These are phyloP conservation scores for Alternaria postmessia DNA, from an alignment of 2,329 filamentous ascomycete genomes.

Conservation along the genomic window DNA sequence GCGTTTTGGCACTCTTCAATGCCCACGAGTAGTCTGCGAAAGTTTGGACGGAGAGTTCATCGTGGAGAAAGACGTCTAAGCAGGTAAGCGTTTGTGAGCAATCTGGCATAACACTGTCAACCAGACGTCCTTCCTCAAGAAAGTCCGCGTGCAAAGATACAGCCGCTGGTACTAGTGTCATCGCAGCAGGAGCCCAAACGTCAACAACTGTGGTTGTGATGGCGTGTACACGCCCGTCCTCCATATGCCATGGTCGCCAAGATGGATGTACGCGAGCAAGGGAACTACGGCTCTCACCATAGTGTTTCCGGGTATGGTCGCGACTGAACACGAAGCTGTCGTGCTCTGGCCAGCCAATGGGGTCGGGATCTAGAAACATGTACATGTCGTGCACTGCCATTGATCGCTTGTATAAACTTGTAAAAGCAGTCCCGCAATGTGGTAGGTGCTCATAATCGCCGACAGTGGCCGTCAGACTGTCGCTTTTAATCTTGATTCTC, in stretches of 20 bases:
- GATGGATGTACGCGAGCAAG: slow-evolving; percentile 55
- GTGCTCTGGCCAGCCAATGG: slow-evolving; percentile 54
- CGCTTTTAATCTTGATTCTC: slow-evolving; percentile 52
- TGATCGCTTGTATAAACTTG: slow-evolving; percentile 61
- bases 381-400: slow-evolving; percentile 52
- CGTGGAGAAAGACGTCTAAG: slow-evolving; percentile 28
- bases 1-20: slow-evolving; percentile 24
- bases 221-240: not conserved
- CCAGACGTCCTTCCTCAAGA: not conserved
- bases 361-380: slow-evolving; percentile 66
- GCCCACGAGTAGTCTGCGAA: slow-evolving; percentile 33
- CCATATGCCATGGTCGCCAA: slow-evolving; percentile 42
- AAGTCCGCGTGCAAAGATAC: slow-evolving; percentile 12
- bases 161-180: slow-evolving; percentile 9
- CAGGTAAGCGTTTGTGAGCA: slow-evolving; percentile 33
- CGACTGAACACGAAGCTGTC: slow-evolving; percentile 67
- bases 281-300: slow-evolving; percentile 56
- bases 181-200: slow-evolving; percentile 17
- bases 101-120: not conserved
- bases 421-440: slow-evolving; percentile 65
- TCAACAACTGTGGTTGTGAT: slow-evolving; percentile 17
- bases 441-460: slow-evolving; percentile 63
- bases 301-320: slow-evolving; percentile 56
- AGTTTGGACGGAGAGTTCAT: slow-evolving; percentile 2
- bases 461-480: slow-evolving; percentile 49